Base-by-base conservation (phyloP, 352 stramenopile genomes). In the Phytophthora kernoviae region DNA sequence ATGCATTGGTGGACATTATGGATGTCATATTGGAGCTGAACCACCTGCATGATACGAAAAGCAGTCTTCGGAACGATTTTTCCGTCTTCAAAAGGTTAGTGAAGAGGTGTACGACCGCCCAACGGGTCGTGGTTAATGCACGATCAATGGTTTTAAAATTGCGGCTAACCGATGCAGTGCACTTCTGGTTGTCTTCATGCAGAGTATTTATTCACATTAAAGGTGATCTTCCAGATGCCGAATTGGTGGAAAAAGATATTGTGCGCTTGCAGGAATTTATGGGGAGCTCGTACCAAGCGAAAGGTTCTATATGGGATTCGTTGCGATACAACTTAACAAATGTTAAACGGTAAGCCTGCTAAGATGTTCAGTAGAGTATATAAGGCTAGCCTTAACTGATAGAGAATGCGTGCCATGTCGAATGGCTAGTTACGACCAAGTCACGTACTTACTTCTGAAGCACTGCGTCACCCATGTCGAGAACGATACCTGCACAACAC, bases 31-130 rank as follows among this genome's bases (percentile, higher is more conserved):
- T 90, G 33, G 71, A 90, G 51, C 65, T 91, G 33, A 90, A 84
- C 17, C 70, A 87, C 22, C 67, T 93, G 12, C 74, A 88, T 22
- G 82, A 93, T 41, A 73, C 61, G 7, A 93, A 91, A 34, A 81
- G 68, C 45, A 84, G 81, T 65, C 53, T 91, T 2, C 76, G 75
- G 10, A 91, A 91, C 54, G 84, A 93, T 54, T 93, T 91, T 30
- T 81, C 79, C 0, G 70, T 90, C 3, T 91, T 84, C 54, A 93
- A 93, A 58, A 65, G 84, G 76, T 90, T 43, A 0, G 57, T 65
- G 4, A 8, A 39, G 3, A 7, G 34, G 12, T 41, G 3, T 18
- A 41, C 4, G 39, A 15, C 18, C 39, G 39, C 7, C 9, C 12
- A 21, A 43, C 2, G 37, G 21, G n/a, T n/a, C n/a, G n/a, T n/a